These are phyloP conservation scores for Talaromyces rugulosus DNA, from an alignment of 2,329 filamentous ascomycete genomes.

Conservation along the genomic window DNA sequence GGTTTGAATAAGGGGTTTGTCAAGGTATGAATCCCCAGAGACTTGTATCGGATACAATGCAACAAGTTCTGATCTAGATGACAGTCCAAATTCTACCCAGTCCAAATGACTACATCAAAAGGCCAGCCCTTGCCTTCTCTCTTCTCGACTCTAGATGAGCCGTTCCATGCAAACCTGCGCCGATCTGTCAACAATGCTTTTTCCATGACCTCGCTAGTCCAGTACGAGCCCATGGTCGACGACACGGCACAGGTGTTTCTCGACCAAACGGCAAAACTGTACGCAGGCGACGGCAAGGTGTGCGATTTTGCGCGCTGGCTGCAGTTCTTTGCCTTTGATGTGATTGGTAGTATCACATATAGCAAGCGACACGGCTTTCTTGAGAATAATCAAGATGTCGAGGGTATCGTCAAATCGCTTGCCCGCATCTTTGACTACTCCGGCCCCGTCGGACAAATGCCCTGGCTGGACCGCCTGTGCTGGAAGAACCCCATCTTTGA, in stretches of 20 bases:
- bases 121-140: conserved; percentile 66
- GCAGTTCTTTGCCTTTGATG: conserved; percentile 68
- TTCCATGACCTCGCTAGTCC: conserved; percentile 70
- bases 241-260: conserved; percentile 70
- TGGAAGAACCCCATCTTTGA: conserved; percentile 66
- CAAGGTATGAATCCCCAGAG: conserved; percentile 53
- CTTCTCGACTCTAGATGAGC: conserved; percentile 68
- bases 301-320: conserved; percentile 52
- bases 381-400: conserved; percentile 70
- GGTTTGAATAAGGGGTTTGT: conserved; percentile 75
- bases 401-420: conserved; percentile 66
- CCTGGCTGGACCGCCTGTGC: conserved; percentile 63
- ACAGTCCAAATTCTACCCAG: conserved; percentile 69
- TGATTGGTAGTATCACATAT: conserved; percentile 71
- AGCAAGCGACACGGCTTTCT: conserved; percentile 72
- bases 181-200: conserved; percentile 73
- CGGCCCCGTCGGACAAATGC: conserved; percentile 62
- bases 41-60: too few species aligned
- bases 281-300: conserved; percentile 27
- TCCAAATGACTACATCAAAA: conserved; percentile 68
- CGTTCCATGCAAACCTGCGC: conserved; percentile 70
- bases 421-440: conserved; percentile 3
- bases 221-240: conserved; percentile 77
- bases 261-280: conserved; percentile 55
- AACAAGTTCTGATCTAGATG: background rate